A percentile compares a stretch with the other conserved stretches of the same genome.
These are phyloP conservation scores for Globisporangium rhizosaccharum DNA, from an alignment of 352 stramenopile genomes.

Conservation along the genomic window DNA sequence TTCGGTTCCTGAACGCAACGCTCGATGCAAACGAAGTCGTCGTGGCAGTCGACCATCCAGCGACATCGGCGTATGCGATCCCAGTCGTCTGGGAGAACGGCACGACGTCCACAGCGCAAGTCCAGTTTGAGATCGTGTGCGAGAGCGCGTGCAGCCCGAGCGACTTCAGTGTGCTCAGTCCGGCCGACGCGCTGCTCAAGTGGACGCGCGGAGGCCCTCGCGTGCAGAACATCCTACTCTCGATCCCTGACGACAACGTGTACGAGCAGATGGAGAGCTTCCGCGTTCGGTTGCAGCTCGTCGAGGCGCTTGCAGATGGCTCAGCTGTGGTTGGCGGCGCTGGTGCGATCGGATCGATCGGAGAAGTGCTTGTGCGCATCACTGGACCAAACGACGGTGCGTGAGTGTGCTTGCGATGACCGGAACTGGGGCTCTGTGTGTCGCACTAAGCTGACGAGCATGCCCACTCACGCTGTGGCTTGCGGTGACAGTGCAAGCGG, in stretches of 20 bases:
- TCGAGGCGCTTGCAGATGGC: slow-evolving; percentile 19
- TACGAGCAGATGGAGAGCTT: slow-evolving; percentile 57
- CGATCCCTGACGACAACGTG: slow-evolving; percentile 35
- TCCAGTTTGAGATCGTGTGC: slow-evolving; percentile 39
- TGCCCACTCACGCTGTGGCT: background rate
- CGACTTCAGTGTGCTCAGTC: slow-evolving; percentile 40
- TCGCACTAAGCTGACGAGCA: too few relatives aligned
- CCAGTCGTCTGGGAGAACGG: slow-evolving; percentile 56
- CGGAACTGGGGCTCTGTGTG: too few relatives aligned
- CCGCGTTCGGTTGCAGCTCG: slow-evolving; percentile 25
- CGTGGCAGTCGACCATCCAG: background rate
- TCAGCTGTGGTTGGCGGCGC: slow-evolving; percentile 10
- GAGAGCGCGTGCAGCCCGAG: slow-evolving; percentile 33
- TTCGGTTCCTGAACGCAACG: slow-evolving; percentile 36
- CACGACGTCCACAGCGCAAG: slow-evolving; percentile 36
- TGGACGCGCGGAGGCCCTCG: slow-evolving; percentile 35
- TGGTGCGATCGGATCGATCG: slow-evolving; percentile 34
- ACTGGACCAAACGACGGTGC: slow-evolving; percentile 48
- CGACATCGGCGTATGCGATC: slow-evolving; percentile 18
- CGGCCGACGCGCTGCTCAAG: slow-evolving; percentile 20
- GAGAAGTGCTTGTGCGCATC: slow-evolving; percentile 45
- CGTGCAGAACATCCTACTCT: slow-evolving; percentile 40
- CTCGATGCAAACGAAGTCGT: slow-evolving; percentile 30
- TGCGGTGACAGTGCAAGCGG: slow-evolving; percentile 19
- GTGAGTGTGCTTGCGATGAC: background rate